Conservation (phyloP, 768 basidiomycete genomes). For the Mycena rebaudengoi region DNA sequence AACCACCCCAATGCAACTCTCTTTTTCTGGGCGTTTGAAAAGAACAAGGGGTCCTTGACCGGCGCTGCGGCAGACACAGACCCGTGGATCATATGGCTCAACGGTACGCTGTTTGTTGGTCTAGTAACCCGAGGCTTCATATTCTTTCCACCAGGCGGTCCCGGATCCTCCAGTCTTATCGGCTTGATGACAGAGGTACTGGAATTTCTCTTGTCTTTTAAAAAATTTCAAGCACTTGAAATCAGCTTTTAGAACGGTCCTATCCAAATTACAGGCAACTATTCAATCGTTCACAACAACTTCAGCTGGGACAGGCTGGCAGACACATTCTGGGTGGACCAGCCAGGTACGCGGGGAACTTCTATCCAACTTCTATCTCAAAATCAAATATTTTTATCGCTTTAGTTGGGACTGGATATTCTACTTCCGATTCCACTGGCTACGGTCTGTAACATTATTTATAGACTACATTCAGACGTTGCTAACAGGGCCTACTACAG, state of each 20-base stretch:
- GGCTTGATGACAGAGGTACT: slow-evolving; percentile 71
- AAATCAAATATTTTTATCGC: neutral
- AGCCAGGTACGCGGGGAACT: slow-evolving; percentile 63
- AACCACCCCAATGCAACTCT: slow-evolving; percentile 71
- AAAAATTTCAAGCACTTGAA: neutral
- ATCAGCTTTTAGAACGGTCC: slow-evolving; percentile 66
- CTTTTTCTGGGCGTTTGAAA: slow-evolving; percentile 74
- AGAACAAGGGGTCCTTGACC: slow-evolving; percentile 64
- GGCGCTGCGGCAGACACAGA: slow-evolving; percentile 38
- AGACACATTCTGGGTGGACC: slow-evolving; percentile 79
- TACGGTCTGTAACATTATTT: slow-evolving; percentile 52
- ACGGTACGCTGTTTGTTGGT: slow-evolving; percentile 57
- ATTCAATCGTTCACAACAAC: slow-evolving; percentile 57
- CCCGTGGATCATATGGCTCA: slow-evolving; percentile 81
- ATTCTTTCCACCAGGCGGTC: slow-evolving; percentile 46
- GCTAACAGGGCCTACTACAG: slow-evolving; percentile 35
- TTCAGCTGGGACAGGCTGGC: slow-evolving; percentile 67
- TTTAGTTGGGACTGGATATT: slow-evolving; percentile 60
- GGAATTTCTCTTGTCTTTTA: slow-evolving; percentile 26
- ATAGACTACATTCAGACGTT: neutral
- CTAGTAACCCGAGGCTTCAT: neutral
- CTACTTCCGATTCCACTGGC: slow-evolving; percentile 68
- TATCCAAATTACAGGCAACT: slow-evolving; percentile 61
- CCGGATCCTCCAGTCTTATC: slow-evolving; percentile 73
- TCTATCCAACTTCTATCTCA: neutral